Evolutionary conservation across 495 filamentous ascomycete genomes (phyloP).

Genomic region (Penicillium arizonense): DNA sequence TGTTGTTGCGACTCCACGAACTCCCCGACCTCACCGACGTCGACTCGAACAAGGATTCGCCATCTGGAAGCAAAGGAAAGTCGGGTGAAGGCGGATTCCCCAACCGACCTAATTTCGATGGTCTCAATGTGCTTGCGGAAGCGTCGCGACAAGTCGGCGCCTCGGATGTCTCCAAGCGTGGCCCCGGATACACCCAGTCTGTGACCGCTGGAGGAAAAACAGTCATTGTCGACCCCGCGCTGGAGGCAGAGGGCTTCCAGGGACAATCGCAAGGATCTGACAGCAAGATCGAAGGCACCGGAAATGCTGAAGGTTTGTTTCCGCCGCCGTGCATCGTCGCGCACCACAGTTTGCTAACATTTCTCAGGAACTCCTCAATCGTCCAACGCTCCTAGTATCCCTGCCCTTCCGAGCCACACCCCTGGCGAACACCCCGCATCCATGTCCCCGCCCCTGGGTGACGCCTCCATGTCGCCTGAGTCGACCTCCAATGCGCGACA

Average conservation of each 20-base stretch:
- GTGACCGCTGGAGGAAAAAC: slow-evolving; percentile 49
- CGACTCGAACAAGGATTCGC: slow-evolving; percentile 37
- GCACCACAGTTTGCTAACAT: slow-evolving; percentile 16
- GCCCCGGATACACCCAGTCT: slow-evolving; percentile 42
- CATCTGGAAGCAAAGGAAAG: slow-evolving; percentile 37
- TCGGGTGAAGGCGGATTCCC: slow-evolving; percentile 38
- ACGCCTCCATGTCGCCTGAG: slow-evolving; percentile 39
- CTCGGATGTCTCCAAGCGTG: slow-evolving; percentile 44
- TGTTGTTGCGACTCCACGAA: slow-evolving; percentile 57
- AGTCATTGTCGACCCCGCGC: slow-evolving; percentile 46
- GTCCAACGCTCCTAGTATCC: slow-evolving; percentile 29
- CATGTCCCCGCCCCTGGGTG: slow-evolving; percentile 40
- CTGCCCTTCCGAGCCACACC: slow-evolving; percentile 34
- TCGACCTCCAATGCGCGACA: slow-evolving; percentile 41
- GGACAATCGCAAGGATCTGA: slow-evolving; percentile 30
- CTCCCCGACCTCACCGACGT: slow-evolving; percentile 39
- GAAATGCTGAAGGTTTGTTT: slow-evolving; percentile 23
- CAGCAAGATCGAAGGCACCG: slow-evolving; percentile 28
- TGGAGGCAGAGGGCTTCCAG: slow-evolving; percentile 46
- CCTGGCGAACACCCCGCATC: slow-evolving; percentile 33
- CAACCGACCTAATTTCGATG: slow-evolving; percentile 62
- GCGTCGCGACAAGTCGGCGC: slow-evolving; percentile 69
- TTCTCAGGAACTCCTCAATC: slow-evolving; percentile 30
- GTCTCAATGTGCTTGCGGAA: slow-evolving; percentile 77
- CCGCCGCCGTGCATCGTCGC: not conserved